phyloP scores from a whole-genome alignment of 2,329 filamentous ascomycete genomes.

The Neopestalotiopsis clavispora region DNA sequence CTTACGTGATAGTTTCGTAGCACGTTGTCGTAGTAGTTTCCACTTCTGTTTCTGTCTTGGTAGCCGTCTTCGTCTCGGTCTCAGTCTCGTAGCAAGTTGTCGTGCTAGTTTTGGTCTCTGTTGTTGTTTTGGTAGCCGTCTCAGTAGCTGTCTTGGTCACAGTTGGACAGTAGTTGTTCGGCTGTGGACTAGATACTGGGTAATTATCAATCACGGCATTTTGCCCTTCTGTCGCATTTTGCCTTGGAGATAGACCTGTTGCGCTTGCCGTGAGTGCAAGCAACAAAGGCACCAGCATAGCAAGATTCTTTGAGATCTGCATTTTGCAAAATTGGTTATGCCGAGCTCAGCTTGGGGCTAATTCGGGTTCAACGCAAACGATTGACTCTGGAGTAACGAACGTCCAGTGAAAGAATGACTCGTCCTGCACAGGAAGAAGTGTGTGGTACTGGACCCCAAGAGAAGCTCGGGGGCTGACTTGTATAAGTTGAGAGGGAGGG shows the following conservation, averaged over 20 bases:
- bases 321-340: conserved; percentile 25
- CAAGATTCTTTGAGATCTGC: conserved; percentile 26
- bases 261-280: conserved; percentile 25
- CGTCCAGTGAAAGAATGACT: conserved; percentile 10
- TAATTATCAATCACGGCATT: neutral
- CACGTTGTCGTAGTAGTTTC: conserved; percentile 19
- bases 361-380: neutral
- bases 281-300: conserved; percentile 27
- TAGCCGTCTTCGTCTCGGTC: conserved; percentile 22
- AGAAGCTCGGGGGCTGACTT: neutral
- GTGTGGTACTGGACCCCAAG: conserved; percentile 3
- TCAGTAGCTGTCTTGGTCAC: conserved; percentile 14
- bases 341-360: neutral
- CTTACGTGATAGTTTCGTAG: conserved; percentile 22
- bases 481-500: conserved; percentile 13
- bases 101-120: conserved; percentile 23
- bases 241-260: neutral
- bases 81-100: conserved; percentile 19
- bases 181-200: neutral
- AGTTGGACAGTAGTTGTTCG: conserved; percentile 18
- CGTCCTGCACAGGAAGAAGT: conserved; percentile 2
- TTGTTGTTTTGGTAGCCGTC: conserved; percentile 20
- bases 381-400: conserved; percentile 12
- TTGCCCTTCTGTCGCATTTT: neutral
- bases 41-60: conserved; percentile 24